Evolutionary conservation across 768 basidiomycete species (phyloP).

Genomic region (Tephrocybe sp.): DNA sequence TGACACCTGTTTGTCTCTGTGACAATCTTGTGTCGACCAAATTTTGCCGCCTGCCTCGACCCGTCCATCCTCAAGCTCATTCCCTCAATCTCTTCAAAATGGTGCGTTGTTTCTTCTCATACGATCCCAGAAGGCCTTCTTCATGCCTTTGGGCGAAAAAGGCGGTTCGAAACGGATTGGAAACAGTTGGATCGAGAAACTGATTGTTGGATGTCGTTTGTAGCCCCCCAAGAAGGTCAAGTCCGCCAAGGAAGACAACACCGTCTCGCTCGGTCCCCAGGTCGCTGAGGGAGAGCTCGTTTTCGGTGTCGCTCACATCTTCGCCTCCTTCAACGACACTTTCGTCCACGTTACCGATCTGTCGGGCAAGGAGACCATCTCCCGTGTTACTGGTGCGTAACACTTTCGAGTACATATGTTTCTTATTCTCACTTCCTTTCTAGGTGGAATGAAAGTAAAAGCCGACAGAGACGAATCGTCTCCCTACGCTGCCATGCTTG

Average conservation of each 20-base stretch:
- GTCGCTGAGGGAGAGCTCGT: conserved; percentile 96
- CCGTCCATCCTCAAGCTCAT: conserved; percentile 33
- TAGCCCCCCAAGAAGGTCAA: conserved; percentile 86
- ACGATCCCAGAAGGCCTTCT: not conserved
- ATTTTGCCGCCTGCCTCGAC: conserved; percentile 22
- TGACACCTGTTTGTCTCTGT: conserved; percentile 13
- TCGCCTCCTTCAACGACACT: conserved; percentile 99
- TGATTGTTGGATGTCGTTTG: conserved; percentile 16
- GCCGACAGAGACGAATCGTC: conserved; percentile 99
- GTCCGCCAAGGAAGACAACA: conserved; percentile 73
- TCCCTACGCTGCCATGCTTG: conserved; percentile 96
- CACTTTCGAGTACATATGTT: not conserved
- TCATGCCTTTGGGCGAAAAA: conserved; percentile 1
- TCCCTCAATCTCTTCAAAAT: conserved; percentile 31
- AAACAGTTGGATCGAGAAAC: conserved; percentile 45
- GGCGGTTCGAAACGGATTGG: not conserved
- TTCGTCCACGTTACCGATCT: conserved; percentile 99
- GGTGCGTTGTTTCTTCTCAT: conserved; percentile 28
- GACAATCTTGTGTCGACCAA: not conserved
- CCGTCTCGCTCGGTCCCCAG: conserved; percentile 92
- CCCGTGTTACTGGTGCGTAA: conserved; percentile 87
- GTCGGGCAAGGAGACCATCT: conserved; percentile 98
- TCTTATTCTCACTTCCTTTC: not conserved
- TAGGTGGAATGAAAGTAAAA: conserved; percentile 99
- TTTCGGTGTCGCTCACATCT: conserved; percentile 98